These are phyloP conservation scores for Xylaria sp. DNA, from an alignment of 2,329 filamentous ascomycete species.

Conservation along the genomic window DNA sequence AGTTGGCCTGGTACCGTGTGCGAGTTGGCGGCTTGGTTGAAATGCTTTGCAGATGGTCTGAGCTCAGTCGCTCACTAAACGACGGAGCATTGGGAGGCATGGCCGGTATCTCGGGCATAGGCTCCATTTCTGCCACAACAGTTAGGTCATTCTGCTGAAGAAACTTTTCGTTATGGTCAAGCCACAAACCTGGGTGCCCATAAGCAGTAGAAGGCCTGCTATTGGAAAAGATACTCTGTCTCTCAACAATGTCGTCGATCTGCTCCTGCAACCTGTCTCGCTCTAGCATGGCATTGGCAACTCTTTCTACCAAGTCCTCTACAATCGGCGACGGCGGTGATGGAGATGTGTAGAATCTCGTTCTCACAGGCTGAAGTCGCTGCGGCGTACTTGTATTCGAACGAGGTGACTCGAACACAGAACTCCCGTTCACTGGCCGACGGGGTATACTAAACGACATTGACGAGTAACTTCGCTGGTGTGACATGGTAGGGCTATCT, in stretches of 20 bases:
- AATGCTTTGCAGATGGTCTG: conserved; percentile 54
- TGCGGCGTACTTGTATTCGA: conserved; percentile 51
- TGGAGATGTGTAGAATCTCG: conserved; percentile 57
- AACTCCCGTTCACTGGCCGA: conserved; percentile 52
- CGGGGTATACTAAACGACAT: conserved; percentile 67
- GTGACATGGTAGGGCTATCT: conserved; percentile 50
- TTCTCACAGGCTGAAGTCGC: conserved; percentile 58
- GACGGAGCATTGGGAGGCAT: conserved; percentile 67
- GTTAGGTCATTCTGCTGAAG: conserved; percentile 25
- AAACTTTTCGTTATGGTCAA: not conserved
- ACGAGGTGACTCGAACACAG: conserved; percentile 47
- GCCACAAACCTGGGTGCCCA: conserved; percentile 51
- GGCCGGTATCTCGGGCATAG: conserved; percentile 66
- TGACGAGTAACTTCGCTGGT: conserved; percentile 60
- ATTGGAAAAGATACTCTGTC: conserved; percentile 65
- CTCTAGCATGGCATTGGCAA: conserved; percentile 67
- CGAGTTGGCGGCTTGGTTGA: conserved; percentile 49
- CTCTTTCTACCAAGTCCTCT: conserved; percentile 63
- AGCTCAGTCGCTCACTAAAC: conserved; percentile 65
- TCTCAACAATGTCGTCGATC: conserved; percentile 69
- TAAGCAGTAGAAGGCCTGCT: conserved; percentile 65
- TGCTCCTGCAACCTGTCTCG: conserved; percentile 67
- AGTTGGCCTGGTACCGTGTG: conserved; percentile 51
- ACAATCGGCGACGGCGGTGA: conserved; percentile 51
- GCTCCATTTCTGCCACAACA: conserved; percentile 54